phyloP scores from a whole-genome alignment of 2,329 filamentous ascomycete genomes.

The Hirsutella thompsonii region DNA sequence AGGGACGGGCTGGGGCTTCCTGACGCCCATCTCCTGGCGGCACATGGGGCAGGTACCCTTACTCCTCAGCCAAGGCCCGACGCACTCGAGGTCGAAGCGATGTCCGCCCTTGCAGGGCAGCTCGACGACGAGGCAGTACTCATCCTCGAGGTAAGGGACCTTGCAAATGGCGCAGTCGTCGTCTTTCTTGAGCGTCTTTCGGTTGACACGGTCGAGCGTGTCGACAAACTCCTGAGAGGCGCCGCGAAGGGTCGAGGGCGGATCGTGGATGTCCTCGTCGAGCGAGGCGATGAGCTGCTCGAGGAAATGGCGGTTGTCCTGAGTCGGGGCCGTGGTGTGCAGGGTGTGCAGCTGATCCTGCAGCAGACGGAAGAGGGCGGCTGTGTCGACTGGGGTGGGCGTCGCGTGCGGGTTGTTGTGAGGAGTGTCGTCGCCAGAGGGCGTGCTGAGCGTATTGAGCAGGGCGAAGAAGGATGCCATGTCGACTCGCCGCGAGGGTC shows the following conservation, averaged over 20 bases:
- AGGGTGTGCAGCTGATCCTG: constrained; percentile 45
- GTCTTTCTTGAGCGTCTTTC: constrained; percentile 34
- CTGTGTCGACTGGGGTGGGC: constrained; percentile 46
- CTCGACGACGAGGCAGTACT: constrained; percentile 49
- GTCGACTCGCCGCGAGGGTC: constrained; percentile 40
- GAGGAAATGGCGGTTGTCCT: constrained; percentile 36
- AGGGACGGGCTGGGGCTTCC: constrained; percentile 27
- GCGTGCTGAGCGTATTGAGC: constrained; percentile 36
- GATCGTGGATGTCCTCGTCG: constrained; percentile 36
- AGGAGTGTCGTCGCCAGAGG: constrained; percentile 17
- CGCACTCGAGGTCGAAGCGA: constrained; percentile 54
- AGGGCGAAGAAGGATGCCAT: constrained; percentile 51
- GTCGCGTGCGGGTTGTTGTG: constrained; percentile 42
- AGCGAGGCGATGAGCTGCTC: constrained; percentile 32
- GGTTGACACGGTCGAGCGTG: constrained; percentile 42
- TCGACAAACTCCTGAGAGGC: constrained; percentile 48
- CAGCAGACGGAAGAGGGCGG: constrained; percentile 43
- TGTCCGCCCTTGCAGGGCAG: constrained; percentile 48
- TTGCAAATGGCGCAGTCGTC: constrained; percentile 51
- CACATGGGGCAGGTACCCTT: constrained; percentile 55
- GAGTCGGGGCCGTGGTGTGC: constrained; percentile 32
- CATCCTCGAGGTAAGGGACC: constrained; percentile 47
- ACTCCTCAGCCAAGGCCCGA: constrained; percentile 50
- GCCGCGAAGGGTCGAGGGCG: constrained; percentile 37
- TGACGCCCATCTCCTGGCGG: constrained; percentile 40